phyloP scores from a whole-genome alignment of 208 protist species.

The Trypanosoma melophagium region DNA sequence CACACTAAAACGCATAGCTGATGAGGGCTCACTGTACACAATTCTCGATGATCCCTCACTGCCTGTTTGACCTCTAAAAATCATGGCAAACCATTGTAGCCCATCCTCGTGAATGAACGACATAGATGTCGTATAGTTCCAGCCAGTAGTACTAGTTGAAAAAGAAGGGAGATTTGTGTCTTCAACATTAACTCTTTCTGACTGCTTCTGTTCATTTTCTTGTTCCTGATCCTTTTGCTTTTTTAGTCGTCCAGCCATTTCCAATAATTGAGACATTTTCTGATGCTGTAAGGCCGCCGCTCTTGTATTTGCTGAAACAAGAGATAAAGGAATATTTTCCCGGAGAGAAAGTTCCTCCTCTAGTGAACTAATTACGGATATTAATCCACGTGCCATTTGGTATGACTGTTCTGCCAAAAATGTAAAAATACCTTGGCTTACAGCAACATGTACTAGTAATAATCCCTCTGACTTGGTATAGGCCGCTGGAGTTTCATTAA shows the following conservation, averaged over 20 bases:
- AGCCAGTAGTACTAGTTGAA: neutral
- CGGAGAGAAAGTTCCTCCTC: slow-evolving; percentile 15
- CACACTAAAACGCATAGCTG: slow-evolving; percentile 20
- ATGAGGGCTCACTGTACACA: slow-evolving; percentile 30
- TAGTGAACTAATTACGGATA: slow-evolving; percentile 6
- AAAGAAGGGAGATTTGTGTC: neutral
- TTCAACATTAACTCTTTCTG: neutral
- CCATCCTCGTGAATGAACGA: slow-evolving; percentile 24
- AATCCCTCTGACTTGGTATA: slow-evolving; percentile 20
- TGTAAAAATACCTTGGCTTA: slow-evolving; percentile 20
- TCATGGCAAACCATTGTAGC: slow-evolving; percentile 30
- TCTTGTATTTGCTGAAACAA: slow-evolving; percentile 8
- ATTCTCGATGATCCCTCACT: neutral
- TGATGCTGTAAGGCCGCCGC: too few species aligned
- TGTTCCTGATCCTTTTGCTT: neutral
- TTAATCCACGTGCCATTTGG: slow-evolving; percentile 16
- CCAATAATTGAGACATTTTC: too few species aligned
- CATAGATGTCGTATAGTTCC: too few species aligned
- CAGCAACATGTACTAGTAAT: slow-evolving; percentile 26
- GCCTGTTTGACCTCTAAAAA: slow-evolving; percentile 5
- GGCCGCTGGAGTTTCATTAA: neutral
- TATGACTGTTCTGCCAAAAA: slow-evolving; percentile 22
- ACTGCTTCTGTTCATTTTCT: slow-evolving; percentile 5
- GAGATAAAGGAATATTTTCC: slow-evolving; percentile 22
- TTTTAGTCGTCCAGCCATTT: neutral